Percentiles rank a stretch among this genome's conserved stretches.
phyloP scores from a whole-genome alignment of 768 basidiomycete genomes.

The Trametes coccinea region DNA sequence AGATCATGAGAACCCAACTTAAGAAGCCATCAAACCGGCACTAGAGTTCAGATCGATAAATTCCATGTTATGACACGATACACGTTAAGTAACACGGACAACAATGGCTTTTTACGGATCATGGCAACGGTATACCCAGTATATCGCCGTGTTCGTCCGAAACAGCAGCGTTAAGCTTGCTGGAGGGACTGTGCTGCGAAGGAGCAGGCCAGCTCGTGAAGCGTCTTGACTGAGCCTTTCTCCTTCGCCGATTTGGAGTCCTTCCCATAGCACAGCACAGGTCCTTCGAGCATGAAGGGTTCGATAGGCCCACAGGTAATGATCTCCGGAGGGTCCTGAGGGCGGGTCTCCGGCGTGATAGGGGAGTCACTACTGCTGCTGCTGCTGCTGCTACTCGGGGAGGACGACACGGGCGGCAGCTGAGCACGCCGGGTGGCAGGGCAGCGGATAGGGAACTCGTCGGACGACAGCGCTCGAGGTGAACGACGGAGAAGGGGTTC shows the following conservation, averaged over 20 bases:
- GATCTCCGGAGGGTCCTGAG: conserved; percentile 9
- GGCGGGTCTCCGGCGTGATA: conserved; percentile 20
- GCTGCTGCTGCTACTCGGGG: background rate
- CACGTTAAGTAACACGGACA: no score
- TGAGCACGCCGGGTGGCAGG: conserved; percentile 2
- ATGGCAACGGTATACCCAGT: no score
- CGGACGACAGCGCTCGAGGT: background rate
- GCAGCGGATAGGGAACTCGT: conserved; percentile 12
- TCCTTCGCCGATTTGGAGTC: background rate
- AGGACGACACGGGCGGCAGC: background rate
- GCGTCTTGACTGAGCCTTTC: background rate
- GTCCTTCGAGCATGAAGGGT: background rate
- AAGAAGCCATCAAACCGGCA: no score
- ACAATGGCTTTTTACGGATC: no score
- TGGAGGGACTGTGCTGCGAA: background rate
- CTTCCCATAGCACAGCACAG: conserved; percentile 1
- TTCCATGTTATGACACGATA: no score
- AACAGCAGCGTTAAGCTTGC: background rate
- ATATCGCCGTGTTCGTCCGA: no score
- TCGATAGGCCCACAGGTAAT: conserved; percentile 6
- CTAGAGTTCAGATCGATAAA: no score
- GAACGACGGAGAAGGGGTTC: background rate
- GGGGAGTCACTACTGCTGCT: conserved; percentile 6
- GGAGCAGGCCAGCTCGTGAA: background rate
- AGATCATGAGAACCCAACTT: no score